Percentiles rank a stretch among this genome's conserved stretches.
Evolutionary conservation across 495 filamentous ascomycete genomes (phyloP).

Genomic region (Hyaloscypha hepaticicola): DNA sequence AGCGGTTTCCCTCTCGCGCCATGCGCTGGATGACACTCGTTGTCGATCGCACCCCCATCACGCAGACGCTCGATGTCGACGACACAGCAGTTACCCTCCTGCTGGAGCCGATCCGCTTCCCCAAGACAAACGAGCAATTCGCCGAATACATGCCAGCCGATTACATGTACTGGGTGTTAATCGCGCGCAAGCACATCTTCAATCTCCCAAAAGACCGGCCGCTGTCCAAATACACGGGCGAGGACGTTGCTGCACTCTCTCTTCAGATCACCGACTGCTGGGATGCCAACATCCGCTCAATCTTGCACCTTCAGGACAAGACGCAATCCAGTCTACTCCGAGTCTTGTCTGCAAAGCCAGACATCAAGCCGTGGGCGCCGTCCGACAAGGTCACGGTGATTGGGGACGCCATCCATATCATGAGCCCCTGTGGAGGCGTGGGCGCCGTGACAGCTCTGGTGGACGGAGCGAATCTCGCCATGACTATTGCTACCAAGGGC

Average conservation of each 20-base stretch:
- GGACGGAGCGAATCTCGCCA: conserved; percentile 26
- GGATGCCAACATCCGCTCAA: conserved; percentile 20
- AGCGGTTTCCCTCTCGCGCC: conserved; percentile 19
- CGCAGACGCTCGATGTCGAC: conserved; percentile 13
- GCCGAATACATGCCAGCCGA: conserved; percentile 24
- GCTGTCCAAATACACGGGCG: not conserved
- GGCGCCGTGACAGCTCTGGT: conserved; percentile 32
- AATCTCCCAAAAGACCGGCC: not conserved
- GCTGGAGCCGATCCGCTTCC: conserved; percentile 20
- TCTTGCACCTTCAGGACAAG: conserved; percentile 29
- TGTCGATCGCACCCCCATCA: conserved; percentile 19
- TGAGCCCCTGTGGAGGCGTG: conserved; percentile 31
- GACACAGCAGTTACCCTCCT: conserved; percentile 15
- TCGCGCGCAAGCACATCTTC: conserved; percentile 8
- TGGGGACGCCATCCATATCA: conserved; percentile 36
- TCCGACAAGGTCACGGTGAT: conserved; percentile 28
- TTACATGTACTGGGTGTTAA: conserved; percentile 39
- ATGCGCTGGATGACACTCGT: conserved; percentile 33
- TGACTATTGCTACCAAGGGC: conserved; percentile 12
- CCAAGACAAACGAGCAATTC: conserved; percentile 15
- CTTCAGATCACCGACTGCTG: conserved; percentile 27
- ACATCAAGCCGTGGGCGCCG: conserved; percentile 20
- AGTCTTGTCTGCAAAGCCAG: conserved; percentile 22
- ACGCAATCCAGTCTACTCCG: conserved; percentile 26
- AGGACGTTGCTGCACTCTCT: conserved; percentile 9